Evolutionary conservation across 2,329 filamentous ascomycete species (phyloP), one percentile per base, ranked within the genome.

Genomic region (Aspergillus spinulosporus): DNA sequence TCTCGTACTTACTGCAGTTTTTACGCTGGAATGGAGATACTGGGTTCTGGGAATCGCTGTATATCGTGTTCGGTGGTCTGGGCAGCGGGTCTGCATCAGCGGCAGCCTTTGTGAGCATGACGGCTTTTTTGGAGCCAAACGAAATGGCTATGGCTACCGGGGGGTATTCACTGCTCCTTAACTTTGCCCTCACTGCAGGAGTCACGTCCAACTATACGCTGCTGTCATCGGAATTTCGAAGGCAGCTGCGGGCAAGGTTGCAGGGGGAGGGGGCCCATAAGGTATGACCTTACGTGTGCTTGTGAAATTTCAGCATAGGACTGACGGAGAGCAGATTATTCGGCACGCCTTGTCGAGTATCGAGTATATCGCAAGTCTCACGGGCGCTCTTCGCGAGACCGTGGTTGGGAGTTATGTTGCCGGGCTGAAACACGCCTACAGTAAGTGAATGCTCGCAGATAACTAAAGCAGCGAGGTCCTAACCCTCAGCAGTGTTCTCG

Each of bases 11-110:
- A 0, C 69, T 85, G 0, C 76, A 88, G 3, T 69, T 75, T 6
- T 57, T 84, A 1, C 74, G 79, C 21, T 89, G 86, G 87, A 77
- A 82, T 8, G 86, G 84, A 0, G 59, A 83, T 32, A 87, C 84
- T 0, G 78, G 77, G 5, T 77, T 78, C 62, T 72, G 72, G 57
- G 82, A 86, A 59, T 83, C 82, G 0, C 65, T 88, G 0, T 84
- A 85, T 56, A 85, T 88, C 26, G 71, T 85, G 4, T 84, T 84
- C 0, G 70, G 82, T 1, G 82, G 82, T 0, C 74, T 84, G 51
- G 82, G 80, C 0, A 77, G 76, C 0, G 81, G 81, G 0, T 73
- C 81, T 34, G 71, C 76, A 0, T 67, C 72, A 1, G 76, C 76
- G 0, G 74, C 80, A 0, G 69, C 76, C 0, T 84, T 84, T 59